phyloP scores from a whole-genome alignment of 192 early-diverging fungal genomes.

The Coemansia sp. region DNA sequence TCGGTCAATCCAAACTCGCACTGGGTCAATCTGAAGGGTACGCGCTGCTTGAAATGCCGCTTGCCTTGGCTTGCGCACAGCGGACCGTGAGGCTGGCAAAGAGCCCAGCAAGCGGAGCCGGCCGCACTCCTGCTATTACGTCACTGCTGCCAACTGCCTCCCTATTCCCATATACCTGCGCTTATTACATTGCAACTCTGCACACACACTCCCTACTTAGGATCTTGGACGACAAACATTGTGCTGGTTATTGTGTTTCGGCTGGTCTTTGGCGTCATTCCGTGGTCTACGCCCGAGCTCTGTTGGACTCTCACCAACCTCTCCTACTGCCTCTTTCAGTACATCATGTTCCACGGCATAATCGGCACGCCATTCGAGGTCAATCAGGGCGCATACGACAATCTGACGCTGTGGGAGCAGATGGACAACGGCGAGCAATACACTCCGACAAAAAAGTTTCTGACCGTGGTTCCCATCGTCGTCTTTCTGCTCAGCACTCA shows the following conservation, averaged over 20 bases:
- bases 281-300: conserved; percentile 84
- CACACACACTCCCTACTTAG: conserved; percentile 48
- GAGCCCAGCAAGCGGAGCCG: too few relatives aligned
- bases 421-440: conserved; percentile 97
- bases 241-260: conserved; percentile 77
- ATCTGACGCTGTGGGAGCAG: conserved; percentile 97
- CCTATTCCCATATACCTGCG: not conserved
- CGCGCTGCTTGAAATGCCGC: not conserved
- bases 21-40: conserved; percentile 57
- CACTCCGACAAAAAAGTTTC: conserved; percentile 96
- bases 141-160: too few relatives aligned
- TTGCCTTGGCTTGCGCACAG: not conserved
- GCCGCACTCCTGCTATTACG: too few relatives aligned
- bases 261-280: conserved; percentile 76
- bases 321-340: conserved; percentile 85
- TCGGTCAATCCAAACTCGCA: conserved; percentile 54
- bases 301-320: conserved; percentile 97
- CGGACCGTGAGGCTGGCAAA: too few relatives aligned
- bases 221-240: conserved; percentile 87
- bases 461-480: conserved; percentile 88
- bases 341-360: conserved; percentile 97
- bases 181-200: not conserved
- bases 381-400: conserved; percentile 89
- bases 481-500: conserved; percentile 95
- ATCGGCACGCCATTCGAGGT: conserved; percentile 93